Percentiles rank a stretch among this genome's conserved stretches.
These are phyloP conservation scores for Lipomyces yamadae DNA, from an alignment of 805 yeast genomes.

Conservation along the genomic window DNA sequence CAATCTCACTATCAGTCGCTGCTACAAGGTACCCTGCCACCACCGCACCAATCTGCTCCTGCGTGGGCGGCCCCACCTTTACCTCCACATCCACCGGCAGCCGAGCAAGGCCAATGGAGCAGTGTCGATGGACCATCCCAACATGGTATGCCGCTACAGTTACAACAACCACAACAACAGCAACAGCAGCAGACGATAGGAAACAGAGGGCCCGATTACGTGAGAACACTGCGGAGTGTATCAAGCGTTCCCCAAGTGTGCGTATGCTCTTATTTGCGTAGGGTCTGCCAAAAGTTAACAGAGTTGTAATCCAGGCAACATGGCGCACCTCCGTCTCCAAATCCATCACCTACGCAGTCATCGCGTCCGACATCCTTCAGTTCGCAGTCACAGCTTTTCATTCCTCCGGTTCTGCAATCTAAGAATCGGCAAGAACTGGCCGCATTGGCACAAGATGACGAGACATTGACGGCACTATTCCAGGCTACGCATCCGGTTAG, in stretches of 20 bases:
- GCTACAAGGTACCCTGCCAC: neutral
- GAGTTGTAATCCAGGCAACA: neutral
- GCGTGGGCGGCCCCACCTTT: neutral
- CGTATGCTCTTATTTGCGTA: neutral
- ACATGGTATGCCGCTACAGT: neutral
- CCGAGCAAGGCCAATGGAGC: neutral
- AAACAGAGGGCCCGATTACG: neutral
- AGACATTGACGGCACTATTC: slow-evolving; percentile 13
- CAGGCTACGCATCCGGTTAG: slow-evolving; percentile 28
- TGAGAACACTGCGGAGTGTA: neutral
- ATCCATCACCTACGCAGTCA: slow-evolving; percentile 6
- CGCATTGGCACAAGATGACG: slow-evolving; percentile 15
- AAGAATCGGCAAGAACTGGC: slow-evolving; percentile 26
- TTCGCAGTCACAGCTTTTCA: slow-evolving; percentile 6
- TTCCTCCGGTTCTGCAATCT: slow-evolving; percentile 17
- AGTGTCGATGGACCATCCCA: neutral
- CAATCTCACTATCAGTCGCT: neutral
- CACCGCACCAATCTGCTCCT: neutral
- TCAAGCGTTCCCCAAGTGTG: neutral
- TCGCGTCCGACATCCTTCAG: neutral
- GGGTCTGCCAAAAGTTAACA: neutral
- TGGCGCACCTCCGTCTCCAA: slow-evolving; percentile 5
- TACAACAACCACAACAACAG: neutral
- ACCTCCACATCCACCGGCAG: neutral
- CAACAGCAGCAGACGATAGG: slow-evolving; percentile 8